These are phyloP conservation scores for Flueggea neowawraea DNA, from an alignment of 441 rosid species.

Conservation along the genomic window DNA sequence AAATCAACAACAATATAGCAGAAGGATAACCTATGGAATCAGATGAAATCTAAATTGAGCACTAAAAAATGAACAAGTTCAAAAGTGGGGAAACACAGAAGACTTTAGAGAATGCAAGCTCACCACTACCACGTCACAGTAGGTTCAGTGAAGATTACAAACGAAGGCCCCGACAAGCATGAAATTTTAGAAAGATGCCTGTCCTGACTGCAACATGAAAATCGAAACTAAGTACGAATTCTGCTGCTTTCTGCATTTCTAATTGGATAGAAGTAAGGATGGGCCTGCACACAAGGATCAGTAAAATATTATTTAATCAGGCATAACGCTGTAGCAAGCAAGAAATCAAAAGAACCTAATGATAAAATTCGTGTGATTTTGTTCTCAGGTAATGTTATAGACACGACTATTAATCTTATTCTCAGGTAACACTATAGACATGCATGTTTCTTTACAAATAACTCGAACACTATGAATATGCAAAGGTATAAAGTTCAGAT, in stretches of 20 bases:
- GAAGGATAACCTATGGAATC: not conserved
- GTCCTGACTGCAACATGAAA: conserved; percentile 16
- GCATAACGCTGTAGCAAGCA: not conserved
- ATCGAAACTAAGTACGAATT: conserved; percentile 40
- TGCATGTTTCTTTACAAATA: too few relatives aligned
- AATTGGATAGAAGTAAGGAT: conserved; percentile 72
- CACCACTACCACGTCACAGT: conserved; percentile 9
- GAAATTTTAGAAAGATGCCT: conserved; percentile 9
- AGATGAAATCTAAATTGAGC: not conserved
- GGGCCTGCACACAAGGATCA: conserved; percentile 47
- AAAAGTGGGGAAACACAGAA: conserved; percentile 4
- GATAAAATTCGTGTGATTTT: too few relatives aligned
- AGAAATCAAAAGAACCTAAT: too few relatives aligned
- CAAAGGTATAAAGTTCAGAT: too few relatives aligned
- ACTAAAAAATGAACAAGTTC: conserved; percentile 9
- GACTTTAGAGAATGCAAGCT: conserved; percentile 13
- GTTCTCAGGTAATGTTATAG: too few relatives aligned
- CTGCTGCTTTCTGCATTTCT: conserved; percentile 92
- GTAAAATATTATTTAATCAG: not conserved
- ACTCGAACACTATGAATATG: too few relatives aligned
- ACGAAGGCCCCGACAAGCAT: conserved; percentile 7
- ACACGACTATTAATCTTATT: too few relatives aligned
- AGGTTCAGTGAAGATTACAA: conserved; percentile 18
- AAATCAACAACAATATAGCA: too few relatives aligned
- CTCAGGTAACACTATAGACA: too few relatives aligned